Percentiles rank a stretch among this genome's conserved stretches.
phyloP scores from a whole-genome alignment of 306 rosid species.

The Cucumis sativus region Cucumber_9930_V3 NC_026660.2:27468001-27468500 shows the following conservation, averaged over 20 bases:
- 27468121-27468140: constrained; percentile 25
- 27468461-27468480: not conserved
- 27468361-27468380: not conserved
- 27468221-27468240: too few species aligned
- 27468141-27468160: constrained; percentile 7
- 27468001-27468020: not conserved
- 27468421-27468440: not conserved
- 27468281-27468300: too few species aligned
- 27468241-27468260: too few species aligned
- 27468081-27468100: constrained; percentile 26
- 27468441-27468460: not conserved
- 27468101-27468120: constrained; percentile 23
- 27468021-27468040: not conserved
- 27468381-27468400: not conserved
- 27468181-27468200: constrained; percentile 16
- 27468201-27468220: constrained; percentile 3
- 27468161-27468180: constrained; percentile 15
- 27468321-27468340: not conserved
- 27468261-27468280: too few species aligned
- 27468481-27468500: not conserved
- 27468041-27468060: constrained; percentile 13
- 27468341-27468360: not conserved
- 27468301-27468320: not conserved
- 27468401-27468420: not conserved
- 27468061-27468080: not conserved